phyloP scores from a whole-genome alignment of 345 rosid genomes.

The Bretschneidera sinensis region DNA sequence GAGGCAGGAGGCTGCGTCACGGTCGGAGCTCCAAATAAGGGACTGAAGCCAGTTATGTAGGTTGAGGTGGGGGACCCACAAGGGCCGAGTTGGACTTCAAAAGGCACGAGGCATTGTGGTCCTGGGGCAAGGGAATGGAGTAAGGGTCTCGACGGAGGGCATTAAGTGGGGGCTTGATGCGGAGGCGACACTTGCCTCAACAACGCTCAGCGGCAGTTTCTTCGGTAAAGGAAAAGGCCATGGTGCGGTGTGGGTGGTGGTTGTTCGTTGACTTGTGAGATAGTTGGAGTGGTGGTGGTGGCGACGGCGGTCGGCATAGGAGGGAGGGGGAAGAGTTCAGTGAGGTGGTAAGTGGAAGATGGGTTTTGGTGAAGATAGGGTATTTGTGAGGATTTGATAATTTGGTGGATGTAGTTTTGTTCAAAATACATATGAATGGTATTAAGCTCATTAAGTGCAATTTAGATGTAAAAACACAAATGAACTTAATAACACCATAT shows the following conservation, averaged over 20 bases:
- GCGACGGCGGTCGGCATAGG: too few species aligned
- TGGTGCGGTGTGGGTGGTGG: slow-evolving; percentile 42
- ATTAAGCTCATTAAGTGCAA: too few species aligned
- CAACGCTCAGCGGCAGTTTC: slow-evolving; percentile 97
- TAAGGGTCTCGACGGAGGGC: slow-evolving; percentile 63
- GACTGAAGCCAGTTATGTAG: slow-evolving; percentile 94
- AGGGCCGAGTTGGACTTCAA: slow-evolving; percentile 83
- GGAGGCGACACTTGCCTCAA: slow-evolving; percentile 80
- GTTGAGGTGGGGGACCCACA: slow-evolving; percentile 78
- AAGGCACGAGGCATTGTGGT: slow-evolving; percentile 88
- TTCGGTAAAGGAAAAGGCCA: slow-evolving; percentile 82
- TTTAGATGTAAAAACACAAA: too few species aligned
- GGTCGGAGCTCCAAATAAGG: slow-evolving; percentile 85
- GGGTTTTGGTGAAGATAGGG: too few species aligned
- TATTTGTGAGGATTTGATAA: too few species aligned
- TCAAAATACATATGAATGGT: too few species aligned
- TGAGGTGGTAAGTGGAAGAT: too few species aligned
- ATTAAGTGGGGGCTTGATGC: slow-evolving; percentile 89
- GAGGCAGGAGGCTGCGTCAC: slow-evolving; percentile 78
- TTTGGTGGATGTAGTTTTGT: too few species aligned
- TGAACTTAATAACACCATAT: too few species aligned
- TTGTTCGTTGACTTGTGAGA: too few species aligned
- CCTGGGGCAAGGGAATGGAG: slow-evolving; percentile 54
- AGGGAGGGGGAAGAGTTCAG: too few species aligned
- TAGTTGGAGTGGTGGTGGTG: too few species aligned